phyloP scores from a whole-genome alignment of 2,329 filamentous ascomycete species.

The Aspergillus spinulosporus region DNA sequence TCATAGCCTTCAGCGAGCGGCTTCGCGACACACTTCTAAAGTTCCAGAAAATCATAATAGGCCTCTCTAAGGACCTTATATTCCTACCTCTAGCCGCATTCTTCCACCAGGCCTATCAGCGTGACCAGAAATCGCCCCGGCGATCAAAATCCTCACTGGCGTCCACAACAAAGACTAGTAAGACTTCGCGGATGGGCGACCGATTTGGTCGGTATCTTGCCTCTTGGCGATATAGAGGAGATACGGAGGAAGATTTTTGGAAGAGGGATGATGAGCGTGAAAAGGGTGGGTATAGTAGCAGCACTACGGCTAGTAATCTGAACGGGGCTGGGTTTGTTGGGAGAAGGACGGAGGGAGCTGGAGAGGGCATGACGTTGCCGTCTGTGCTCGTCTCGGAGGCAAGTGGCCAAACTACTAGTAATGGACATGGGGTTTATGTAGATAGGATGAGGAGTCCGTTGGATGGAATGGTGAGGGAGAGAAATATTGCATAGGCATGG shows the following conservation, averaged over 20 bases:
- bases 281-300: not conserved
- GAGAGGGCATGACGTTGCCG: slow-evolving; percentile 7
- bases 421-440: slow-evolving; percentile 1
- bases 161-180: slow-evolving; percentile 10
- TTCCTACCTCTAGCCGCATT: slow-evolving; percentile 20
- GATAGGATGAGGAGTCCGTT: slow-evolving; percentile 15
- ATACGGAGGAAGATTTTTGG: slow-evolving; percentile 36
- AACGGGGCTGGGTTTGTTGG: not conserved
- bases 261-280: slow-evolving; percentile 26
- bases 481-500: not conserved
- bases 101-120: not conserved
- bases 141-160: slow-evolving; percentile 6
- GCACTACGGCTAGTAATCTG: not conserved
- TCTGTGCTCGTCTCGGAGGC: slow-evolving; percentile 17
- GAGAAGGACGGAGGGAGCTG: not conserved
- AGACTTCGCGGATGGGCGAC: slow-evolving; percentile 25
- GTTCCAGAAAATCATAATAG: slow-evolving; percentile 24
- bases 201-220: slow-evolving; percentile 31
- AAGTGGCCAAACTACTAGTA: not conserved
- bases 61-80: slow-evolving; percentile 27
- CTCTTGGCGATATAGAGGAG: slow-evolving; percentile 20
- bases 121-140: not conserved
- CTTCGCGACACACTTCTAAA: slow-evolving; percentile 30
- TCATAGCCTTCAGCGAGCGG: slow-evolving; percentile 55
- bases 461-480: not conserved